Evolutionary conservation across 2,329 filamentous ascomycete genomes (phyloP).

Genomic region (Fonsecaea nubica): DNA sequence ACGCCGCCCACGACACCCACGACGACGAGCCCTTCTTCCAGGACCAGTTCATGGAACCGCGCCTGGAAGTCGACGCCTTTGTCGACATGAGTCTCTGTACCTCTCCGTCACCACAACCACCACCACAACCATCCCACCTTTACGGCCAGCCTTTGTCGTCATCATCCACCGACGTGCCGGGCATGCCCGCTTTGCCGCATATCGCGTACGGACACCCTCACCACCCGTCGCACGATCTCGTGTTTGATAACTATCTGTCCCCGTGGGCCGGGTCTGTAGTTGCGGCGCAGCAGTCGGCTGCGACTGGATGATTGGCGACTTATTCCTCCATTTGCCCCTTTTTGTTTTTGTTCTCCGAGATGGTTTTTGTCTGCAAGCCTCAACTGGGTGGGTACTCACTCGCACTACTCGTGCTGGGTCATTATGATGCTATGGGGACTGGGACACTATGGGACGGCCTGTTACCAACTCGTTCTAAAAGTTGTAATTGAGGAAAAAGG

Average conservation of each 20-base stretch:
- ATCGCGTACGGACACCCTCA: not conserved
- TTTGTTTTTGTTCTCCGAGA: not conserved
- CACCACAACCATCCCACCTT: not conserved
- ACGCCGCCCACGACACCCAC: not conserved
- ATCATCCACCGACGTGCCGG: not conserved
- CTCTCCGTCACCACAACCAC: not conserved
- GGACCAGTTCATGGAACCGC: not conserved
- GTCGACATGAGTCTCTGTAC: slow-evolving; percentile 15
- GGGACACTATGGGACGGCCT: not conserved
- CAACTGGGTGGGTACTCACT: too few species aligned
- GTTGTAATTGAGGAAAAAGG: too few species aligned
- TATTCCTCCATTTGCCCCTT: not conserved
- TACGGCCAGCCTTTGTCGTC: not conserved
- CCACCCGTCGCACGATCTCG: not conserved
- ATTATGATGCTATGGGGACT: not conserved
- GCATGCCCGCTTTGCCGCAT: not conserved
- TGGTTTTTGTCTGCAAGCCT: not conserved
- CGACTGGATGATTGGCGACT: not conserved
- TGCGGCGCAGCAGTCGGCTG: not conserved
- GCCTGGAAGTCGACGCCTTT: slow-evolving; percentile 19
- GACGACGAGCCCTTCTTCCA: not conserved
- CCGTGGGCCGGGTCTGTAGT: not conserved
- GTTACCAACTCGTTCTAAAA: too few species aligned
- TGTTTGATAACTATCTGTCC: not conserved
- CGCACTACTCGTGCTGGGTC: not conserved